Evolutionary conservation across 257 asterid species (phyloP).

Genomic region (Verbascum thapsus): DNA sequence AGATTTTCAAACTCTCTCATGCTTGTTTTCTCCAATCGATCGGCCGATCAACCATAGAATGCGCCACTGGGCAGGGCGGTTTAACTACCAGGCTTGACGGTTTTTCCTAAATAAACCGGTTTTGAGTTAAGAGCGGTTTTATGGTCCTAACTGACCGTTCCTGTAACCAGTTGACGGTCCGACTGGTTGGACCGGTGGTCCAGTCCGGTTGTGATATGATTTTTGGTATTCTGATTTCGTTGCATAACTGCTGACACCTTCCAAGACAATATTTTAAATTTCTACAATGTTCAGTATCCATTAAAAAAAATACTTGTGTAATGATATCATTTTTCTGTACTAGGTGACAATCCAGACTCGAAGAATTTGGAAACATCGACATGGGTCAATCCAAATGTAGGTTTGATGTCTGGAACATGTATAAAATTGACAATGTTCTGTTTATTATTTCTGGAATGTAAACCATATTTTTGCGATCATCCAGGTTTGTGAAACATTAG

Average conservation of each 20-base stretch:
- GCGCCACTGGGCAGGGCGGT: no score
- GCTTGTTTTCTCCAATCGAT: no score
- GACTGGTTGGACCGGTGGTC: no score
- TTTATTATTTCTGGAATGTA: slow-evolving; percentile 13
- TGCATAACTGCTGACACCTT: slow-evolving; percentile 3
- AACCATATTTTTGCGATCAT: slow-evolving; percentile 20
- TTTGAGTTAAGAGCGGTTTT: no score
- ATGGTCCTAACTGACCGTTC: no score
- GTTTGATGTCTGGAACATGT: slow-evolving; percentile 30
- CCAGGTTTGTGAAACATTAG: slow-evolving; percentile 74
- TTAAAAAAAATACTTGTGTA: neutral
- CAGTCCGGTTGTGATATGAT: no score
- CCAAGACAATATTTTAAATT: slow-evolving; percentile 13
- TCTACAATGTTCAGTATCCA: slow-evolving; percentile 17
- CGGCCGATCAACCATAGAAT: no score
- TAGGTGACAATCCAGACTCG: slow-evolving; percentile 75
- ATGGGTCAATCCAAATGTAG: slow-evolving; percentile 74
- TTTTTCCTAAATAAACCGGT: no score
- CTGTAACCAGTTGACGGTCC: no score
- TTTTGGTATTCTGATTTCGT: neutral
- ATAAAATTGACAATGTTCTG: neutral
- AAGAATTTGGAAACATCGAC: slow-evolving; percentile 60
- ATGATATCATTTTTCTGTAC: slow-evolving; percentile 16
- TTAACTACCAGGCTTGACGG: no score
- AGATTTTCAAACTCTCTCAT: no score